A percentile compares a stretch with the other conserved stretches of the same genome.
Conservation (phyloP, 2,329 filamentous ascomycete species). For the Dactylellina haptotyla region DNA sequence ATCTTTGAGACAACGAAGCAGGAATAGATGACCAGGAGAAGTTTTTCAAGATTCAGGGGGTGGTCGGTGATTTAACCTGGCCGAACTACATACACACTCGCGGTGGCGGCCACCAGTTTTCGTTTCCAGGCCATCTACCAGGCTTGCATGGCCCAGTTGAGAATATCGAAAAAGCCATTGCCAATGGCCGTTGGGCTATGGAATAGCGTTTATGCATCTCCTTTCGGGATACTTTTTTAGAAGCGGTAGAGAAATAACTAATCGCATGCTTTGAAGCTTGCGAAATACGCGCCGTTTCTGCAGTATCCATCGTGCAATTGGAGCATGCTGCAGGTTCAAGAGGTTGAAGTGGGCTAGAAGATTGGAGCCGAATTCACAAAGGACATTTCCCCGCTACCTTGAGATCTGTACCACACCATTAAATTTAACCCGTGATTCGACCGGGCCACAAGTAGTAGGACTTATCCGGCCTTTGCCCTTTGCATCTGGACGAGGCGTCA, state of each 20-base stretch:
- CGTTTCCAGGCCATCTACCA: neutral
- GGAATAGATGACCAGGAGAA: constrained; percentile 25
- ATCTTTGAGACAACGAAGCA: constrained; percentile 44
- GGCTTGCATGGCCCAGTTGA: constrained; percentile 12
- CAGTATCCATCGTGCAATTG: constrained; percentile 48
- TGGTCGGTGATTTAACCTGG: constrained; percentile 30
- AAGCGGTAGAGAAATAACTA: constrained; percentile 33
- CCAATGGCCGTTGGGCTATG: constrained; percentile 43
- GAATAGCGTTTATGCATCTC: constrained; percentile 53
- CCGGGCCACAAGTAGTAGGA: constrained; percentile 41
- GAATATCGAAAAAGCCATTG: constrained; percentile 50
- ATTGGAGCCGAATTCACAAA: constrained; percentile 46
- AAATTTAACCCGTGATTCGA: constrained; percentile 38
- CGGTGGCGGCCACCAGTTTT: too few relatives aligned
- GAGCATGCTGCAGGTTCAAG: constrained; percentile 43
- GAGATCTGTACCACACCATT: constrained; percentile 33
- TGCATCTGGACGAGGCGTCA: constrained; percentile 33
- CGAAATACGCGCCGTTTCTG: constrained; percentile 53
- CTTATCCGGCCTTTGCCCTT: constrained; percentile 42
- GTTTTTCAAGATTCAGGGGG: constrained; percentile 44
- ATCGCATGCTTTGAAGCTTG: constrained; percentile 40
- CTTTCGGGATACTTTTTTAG: constrained; percentile 27
- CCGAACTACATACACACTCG: too few relatives aligned
- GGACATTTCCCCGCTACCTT: constrained; percentile 37
- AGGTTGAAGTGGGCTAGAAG: constrained; percentile 48